Conservation (phyloP, 345 rosid genomes). For the Eucalyptus brandiana region DNA sequence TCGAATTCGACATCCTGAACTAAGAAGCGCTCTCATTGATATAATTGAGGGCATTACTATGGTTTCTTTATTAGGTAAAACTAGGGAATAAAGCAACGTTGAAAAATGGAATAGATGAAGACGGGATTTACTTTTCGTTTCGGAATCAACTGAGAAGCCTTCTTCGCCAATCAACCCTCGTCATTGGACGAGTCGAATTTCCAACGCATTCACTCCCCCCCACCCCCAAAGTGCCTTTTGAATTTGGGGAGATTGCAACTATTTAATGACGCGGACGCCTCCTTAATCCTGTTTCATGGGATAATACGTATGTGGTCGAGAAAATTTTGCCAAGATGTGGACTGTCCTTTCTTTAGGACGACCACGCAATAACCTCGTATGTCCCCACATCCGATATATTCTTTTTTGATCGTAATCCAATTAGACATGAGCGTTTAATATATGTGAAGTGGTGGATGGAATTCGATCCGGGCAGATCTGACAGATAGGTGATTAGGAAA, state of each 20-base stretch:
- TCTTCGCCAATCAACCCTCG: background rate
- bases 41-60: background rate
- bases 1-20: background rate
- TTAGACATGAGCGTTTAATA: background rate
- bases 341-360: background rate
- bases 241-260: background rate
- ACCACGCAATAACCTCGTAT: background rate
- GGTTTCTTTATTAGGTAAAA: background rate
- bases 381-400: background rate
- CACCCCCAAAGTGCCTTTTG: background rate
- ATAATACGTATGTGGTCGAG: background rate
- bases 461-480: background rate
- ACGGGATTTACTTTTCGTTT: background rate
- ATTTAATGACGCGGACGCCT: background rate
- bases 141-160: background rate
- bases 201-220: background rate
- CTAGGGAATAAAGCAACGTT: background rate
- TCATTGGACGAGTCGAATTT: background rate
- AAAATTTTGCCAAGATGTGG: background rate
- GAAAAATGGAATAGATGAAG: background rate
- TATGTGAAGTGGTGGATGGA: background rate
- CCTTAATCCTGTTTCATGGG: background rate
- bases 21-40: background rate
- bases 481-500: background rate
- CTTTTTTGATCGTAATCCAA: background rate